Base-by-base conservation (phyloP, 805 yeast genomes). In the Candida schatavii region DNA sequence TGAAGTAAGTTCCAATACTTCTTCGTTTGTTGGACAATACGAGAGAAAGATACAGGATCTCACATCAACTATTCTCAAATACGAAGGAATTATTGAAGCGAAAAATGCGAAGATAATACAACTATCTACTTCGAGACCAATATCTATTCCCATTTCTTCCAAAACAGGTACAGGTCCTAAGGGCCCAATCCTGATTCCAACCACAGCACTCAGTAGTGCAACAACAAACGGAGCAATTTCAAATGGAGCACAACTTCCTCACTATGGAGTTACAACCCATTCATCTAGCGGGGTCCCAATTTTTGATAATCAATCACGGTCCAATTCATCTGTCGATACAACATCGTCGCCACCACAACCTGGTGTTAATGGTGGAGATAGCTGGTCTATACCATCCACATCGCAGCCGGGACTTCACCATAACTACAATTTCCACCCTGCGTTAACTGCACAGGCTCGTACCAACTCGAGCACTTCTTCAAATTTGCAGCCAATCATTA, bases 11-110 rank as follows among this genome's bases (percentile, higher is more conserved):
- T 61, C 61, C 13, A 55, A 51, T 9, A 42, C 64, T 13, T 48
- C 56, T 15, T 41, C 51, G 10, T 49, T 55, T 27, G 50, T 56
- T 3, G 47, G 46, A 1, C 66, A 55, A 25, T 59, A 62, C 44
- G 74, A 69, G 39, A 59, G 56, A 36, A 64, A 57, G 38, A 56
- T 69, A 20, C 64, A 62, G 41, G 72, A 69, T 34, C 50, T 69
- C 17, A 46, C 52, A 11, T 46, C 56, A 14, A 51, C 58, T 4
- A 46, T 68, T 2, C 43, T 56, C 10, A 62, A 55, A 48, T 68
- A 58, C 45, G 75, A 70, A 46, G 47, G 53, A 1, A 43, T 64
- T 17, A 42, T 70, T 3, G 73, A 68, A 35, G 72, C 68, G 39
- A 66, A 66, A 44, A 62, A 68, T 41, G 44, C 59, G 2, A 49